Evolutionary conservation across 192 early-diverging fungal species (phyloP).

Genomic region (Linnemannia hyalina): DNA sequence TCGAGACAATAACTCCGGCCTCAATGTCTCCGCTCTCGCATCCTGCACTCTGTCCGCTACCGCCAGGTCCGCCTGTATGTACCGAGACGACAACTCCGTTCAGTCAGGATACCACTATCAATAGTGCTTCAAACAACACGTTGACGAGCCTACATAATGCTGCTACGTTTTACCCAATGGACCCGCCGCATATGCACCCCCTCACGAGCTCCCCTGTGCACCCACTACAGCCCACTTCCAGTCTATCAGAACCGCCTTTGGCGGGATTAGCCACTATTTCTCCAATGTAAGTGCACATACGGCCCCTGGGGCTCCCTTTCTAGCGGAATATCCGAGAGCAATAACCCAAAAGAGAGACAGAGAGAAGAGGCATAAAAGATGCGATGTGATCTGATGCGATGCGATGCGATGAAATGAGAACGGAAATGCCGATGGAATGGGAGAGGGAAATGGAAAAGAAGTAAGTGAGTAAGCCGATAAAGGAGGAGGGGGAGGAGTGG

Average conservation of each 20-base stretch:
- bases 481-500: neutral
- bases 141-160: neutral
- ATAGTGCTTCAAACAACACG: neutral
- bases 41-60: neutral
- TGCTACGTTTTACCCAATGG: conserved; percentile 7
- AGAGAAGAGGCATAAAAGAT: neutral
- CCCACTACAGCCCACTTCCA: conserved; percentile 17
- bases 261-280: conserved; percentile 28
- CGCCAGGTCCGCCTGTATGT: conserved; percentile 4
- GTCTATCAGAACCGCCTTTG: conserved; percentile 18
- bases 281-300: conserved; percentile 19
- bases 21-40: neutral
- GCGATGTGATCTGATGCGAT: conserved; percentile 2
- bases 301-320: neutral
- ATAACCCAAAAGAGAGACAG: neutral
- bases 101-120: neutral
- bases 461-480: neutral
- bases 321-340: neutral
- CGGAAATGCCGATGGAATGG: neutral
- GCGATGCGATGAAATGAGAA: neutral
- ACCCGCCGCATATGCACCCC: conserved; percentile 15
- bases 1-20: neutral
- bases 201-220: conserved; percentile 8
- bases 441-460: neutral
- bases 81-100: neutral